A percentile compares a stretch with the other conserved stretches of the same genome.
phyloP scores from a whole-genome alignment of 1,284 basidiomycete genomes.

The Neotropicomus parvogracilis region DNA sequence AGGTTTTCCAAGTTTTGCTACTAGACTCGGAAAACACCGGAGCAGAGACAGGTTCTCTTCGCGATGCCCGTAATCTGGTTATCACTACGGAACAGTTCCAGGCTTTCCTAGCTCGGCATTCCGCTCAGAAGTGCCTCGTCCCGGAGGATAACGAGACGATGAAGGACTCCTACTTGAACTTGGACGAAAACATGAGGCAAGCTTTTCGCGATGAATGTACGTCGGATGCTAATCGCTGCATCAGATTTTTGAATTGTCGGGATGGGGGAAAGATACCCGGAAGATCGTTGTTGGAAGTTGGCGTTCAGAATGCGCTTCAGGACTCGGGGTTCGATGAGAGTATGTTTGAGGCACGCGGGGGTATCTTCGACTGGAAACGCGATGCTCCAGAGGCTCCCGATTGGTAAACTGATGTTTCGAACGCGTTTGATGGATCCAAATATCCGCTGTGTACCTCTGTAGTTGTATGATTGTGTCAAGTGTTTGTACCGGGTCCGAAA shows the following conservation, averaged over 20 bases:
- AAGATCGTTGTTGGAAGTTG: slow-evolving; percentile 1
- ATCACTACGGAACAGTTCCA: slow-evolving; percentile 37
- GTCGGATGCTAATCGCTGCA: not conserved
- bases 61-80: slow-evolving; percentile 36
- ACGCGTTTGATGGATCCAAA: too few species aligned
- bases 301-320: not conserved
- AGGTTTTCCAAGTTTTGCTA: slow-evolving; percentile 35
- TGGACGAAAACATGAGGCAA: slow-evolving; percentile 5
- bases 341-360: not conserved
- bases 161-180: slow-evolving; percentile 24
- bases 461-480: too few species aligned
- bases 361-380: slow-evolving; percentile 7
- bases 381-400: not conserved
- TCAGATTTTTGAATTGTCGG: slow-evolving; percentile 4
- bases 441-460: too few species aligned
- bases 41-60: slow-evolving; percentile 28
- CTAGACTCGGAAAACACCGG: slow-evolving; percentile 33
- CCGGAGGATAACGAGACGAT: slow-evolving; percentile 39
- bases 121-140: slow-evolving; percentile 32
- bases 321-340: slow-evolving; percentile 7
- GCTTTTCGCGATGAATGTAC: not conserved
- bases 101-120: slow-evolving; percentile 31
- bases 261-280: slow-evolving; percentile 7
- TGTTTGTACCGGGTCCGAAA: too few species aligned
- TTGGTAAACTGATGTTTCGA: not conserved